These are phyloP conservation scores for Verticillium zaregamsianum DNA, from an alignment of 2,329 filamentous ascomycete genomes.

Conservation along the genomic window DNA sequence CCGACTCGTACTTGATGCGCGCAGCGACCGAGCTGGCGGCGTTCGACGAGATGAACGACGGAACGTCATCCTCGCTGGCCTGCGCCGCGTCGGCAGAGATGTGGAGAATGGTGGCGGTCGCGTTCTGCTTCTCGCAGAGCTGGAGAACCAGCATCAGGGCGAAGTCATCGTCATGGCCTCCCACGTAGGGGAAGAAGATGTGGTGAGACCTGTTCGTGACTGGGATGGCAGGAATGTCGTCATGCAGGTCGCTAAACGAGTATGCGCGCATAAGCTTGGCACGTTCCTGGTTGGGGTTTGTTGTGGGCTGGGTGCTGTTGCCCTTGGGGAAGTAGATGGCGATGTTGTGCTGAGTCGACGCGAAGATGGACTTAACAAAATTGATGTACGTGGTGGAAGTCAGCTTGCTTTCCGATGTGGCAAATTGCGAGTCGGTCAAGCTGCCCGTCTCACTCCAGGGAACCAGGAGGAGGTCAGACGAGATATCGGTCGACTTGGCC, in stretches of 20 bases:
- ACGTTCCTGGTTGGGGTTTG: constrained; percentile 24
- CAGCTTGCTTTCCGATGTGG: constrained; percentile 11
- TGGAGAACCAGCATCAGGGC: constrained; percentile 81
- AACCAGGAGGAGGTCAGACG: constrained; percentile 71
- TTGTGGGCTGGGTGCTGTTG: constrained; percentile 39
- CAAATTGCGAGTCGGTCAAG: constrained; percentile 57
- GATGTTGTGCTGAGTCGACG: constrained; percentile 60
- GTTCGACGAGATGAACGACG: constrained; percentile 22
- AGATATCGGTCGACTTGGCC: constrained; percentile 64
- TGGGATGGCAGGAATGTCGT: constrained; percentile 44
- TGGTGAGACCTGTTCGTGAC: constrained; percentile 70
- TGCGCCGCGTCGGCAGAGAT: constrained; percentile 19
- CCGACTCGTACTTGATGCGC: constrained; percentile 16
- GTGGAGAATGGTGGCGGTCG: constrained; percentile 71
- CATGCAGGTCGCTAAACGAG: constrained; percentile 52
- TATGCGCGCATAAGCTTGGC: constrained; percentile 43
- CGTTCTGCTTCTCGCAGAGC: constrained; percentile 71
- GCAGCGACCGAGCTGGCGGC: constrained; percentile 15
- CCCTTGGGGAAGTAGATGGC: constrained; percentile 78
- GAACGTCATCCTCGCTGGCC: constrained; percentile 9
- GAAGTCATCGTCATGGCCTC: constrained; percentile 74
- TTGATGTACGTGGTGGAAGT: constrained; percentile 53
- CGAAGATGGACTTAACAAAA: constrained; percentile 68
- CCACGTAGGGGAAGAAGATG: constrained; percentile 83
- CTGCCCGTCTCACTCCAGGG: constrained; percentile 86